Base-by-base conservation (phyloP, 2,329 filamentous ascomycete genomes). In the Emericellopsis atlantica region DNA sequence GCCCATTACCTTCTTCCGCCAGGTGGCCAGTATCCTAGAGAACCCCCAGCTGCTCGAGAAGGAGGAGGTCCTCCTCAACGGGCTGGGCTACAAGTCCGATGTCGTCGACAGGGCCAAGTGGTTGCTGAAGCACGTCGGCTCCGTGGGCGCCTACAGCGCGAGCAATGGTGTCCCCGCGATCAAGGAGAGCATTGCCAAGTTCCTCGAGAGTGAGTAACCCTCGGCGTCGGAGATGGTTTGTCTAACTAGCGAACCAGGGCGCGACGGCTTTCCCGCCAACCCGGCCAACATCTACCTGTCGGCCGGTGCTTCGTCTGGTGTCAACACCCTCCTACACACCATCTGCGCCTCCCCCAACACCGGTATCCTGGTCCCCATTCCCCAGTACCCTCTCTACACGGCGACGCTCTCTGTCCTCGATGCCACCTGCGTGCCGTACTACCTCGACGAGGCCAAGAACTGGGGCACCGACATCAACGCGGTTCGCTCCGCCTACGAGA, bases 1-100 rank as follows among this genome's bases (percentile, higher is more conserved):
- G 72, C 92, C 92, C 55, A 90, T 98, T 55, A 98, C 92, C 51
- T 98, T 95, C 73, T 95, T 98, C 78, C 81, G 92, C 52, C 90
- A 98, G 67, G 92, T 98, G 23, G 75, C 92, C 54, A 94, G 87
- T 65, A 63, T 98, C 46, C 65, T 96, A 44, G 92, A 98, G 71
- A 89, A 96, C 69, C 92, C 92, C 1, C 60, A 70, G 43, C 70
- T 98, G 29, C 72, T 98, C 45, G 74, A 95, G 56, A 81, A 93
- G 52, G 79, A 87, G 59, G 76, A 90, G 49, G 80, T 83, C n/a
- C 67, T 96, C 47, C 65, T 80, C 56, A 75, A 79, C 43, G 62
- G 70, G 36, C 74, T 96, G 49, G 88, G 83, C 48, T 98, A 96
- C 70, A 83, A 95, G 70, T 66, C 77, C 48, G 92, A 98, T 65